These are phyloP conservation scores for Pythium biforme DNA, from an alignment of 352 stramenopile species.

Conservation along the genomic window DNA sequence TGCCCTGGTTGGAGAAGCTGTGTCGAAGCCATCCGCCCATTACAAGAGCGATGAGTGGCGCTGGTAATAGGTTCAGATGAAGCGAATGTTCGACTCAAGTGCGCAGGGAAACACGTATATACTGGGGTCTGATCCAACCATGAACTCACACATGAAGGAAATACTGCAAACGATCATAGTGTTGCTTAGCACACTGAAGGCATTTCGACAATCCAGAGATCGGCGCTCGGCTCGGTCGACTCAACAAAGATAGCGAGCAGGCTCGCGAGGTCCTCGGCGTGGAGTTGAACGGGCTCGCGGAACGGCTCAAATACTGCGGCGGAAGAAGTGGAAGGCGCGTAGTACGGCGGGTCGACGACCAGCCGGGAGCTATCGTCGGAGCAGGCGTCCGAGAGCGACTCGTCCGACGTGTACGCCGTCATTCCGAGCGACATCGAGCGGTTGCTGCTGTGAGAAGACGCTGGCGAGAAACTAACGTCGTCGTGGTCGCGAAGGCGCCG, in stretches of 20 bases:
- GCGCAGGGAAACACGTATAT: too few species aligned
- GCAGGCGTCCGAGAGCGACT: neutral
- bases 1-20: too few species aligned
- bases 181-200: neutral
- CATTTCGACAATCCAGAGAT: neutral
- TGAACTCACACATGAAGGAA: too few species aligned
- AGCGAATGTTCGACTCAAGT: too few species aligned
- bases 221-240: neutral
- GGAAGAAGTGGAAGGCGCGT: neutral
- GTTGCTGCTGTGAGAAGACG: neutral
- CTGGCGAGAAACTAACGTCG: neutral
- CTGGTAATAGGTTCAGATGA: too few species aligned
- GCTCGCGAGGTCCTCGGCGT: neutral
- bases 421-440: neutral
- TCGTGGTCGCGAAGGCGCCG: neutral
- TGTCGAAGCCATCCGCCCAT: too few species aligned
- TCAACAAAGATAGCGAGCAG: neutral
- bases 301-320: slow-evolving; percentile 7
- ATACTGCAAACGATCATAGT: too few species aligned
- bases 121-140: too few species aligned
- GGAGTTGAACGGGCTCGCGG: neutral
- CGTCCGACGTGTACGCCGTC: neutral
- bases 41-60: too few species aligned
- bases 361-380: neutral
- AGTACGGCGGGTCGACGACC: neutral